Conservation (phyloP, 306 rosid species). For the Prosopis cineraria region DNA sequence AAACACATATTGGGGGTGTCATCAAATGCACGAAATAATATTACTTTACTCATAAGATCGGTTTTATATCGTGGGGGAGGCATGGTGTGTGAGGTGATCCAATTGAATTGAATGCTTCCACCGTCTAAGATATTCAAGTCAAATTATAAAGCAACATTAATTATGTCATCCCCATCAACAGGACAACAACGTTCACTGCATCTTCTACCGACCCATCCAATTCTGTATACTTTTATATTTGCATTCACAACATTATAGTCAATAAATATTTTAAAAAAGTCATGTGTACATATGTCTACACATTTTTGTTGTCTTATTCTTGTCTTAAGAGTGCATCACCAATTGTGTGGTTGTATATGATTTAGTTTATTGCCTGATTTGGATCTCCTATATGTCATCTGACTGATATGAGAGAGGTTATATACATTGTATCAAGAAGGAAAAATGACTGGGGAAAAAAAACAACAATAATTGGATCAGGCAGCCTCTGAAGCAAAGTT, state of each 20-base stretch:
- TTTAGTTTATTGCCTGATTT: neutral
- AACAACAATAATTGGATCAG: neutral
- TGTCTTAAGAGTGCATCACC: neutral
- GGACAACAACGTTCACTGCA: no score
- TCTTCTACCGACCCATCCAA: neutral
- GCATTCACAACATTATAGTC: neutral
- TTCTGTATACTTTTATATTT: neutral
- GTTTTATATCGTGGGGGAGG: conserved; percentile 5
- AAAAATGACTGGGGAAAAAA: neutral
- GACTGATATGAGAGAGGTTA: neutral
- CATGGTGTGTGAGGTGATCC: conserved; percentile 20
- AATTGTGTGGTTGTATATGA: neutral
- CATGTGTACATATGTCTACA: neutral
- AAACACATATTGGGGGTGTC: conserved; percentile 27
- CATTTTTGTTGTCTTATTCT: neutral
- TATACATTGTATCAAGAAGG: neutral
- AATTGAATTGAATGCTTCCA: conserved; percentile 15
- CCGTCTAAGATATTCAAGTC: neutral
- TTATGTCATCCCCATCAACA: neutral
- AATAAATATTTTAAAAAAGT: neutral
- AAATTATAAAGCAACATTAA: neutral
- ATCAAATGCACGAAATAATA: conserved; percentile 29
- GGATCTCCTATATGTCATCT: neutral
- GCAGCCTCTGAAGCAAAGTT: neutral
- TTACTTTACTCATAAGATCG: neutral